These are phyloP conservation scores for Evernia prunastri DNA, from an alignment of 495 filamentous ascomycete species.

Conservation along the genomic window DNA sequence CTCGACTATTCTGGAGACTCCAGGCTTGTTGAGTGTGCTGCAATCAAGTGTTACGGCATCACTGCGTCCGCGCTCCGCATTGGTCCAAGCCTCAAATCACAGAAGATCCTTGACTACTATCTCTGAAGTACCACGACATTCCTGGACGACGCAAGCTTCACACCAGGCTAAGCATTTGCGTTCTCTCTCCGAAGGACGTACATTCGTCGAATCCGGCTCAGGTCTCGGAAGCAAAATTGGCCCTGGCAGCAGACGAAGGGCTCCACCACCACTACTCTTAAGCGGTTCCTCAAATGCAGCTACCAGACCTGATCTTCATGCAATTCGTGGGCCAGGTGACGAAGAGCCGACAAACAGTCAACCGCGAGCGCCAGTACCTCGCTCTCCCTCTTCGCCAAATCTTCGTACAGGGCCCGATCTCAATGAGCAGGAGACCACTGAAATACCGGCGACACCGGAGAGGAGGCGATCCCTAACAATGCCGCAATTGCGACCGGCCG, in stretches of 20 bases:
- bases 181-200: neutral
- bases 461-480: neutral
- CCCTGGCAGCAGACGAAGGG: neutral
- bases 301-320: neutral
- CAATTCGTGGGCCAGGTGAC: neutral
- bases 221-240: slow-evolving; percentile 11
- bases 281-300: neutral
- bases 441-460: slow-evolving; percentile 1
- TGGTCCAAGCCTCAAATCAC: neutral
- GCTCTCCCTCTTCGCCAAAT: slow-evolving; percentile 10
- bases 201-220: slow-evolving; percentile 12
- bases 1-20: slow-evolving; percentile 5
- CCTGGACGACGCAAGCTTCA: neutral
- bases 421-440: neutral
- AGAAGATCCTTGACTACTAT: neutral
- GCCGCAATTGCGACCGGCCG: neutral
- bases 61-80: neutral
- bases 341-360: neutral
- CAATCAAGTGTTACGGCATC: neutral
- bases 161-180: neutral
- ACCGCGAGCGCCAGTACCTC: neutral
- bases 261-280: neutral
- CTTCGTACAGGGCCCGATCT: slow-evolving; percentile 4
- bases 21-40: neutral
- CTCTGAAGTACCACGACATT: neutral